Percentiles rank a stretch among this genome's conserved stretches.
phyloP scores from a whole-genome alignment of 2,329 filamentous ascomycete genomes.

The Trichoderma afroharzianum region DNA sequence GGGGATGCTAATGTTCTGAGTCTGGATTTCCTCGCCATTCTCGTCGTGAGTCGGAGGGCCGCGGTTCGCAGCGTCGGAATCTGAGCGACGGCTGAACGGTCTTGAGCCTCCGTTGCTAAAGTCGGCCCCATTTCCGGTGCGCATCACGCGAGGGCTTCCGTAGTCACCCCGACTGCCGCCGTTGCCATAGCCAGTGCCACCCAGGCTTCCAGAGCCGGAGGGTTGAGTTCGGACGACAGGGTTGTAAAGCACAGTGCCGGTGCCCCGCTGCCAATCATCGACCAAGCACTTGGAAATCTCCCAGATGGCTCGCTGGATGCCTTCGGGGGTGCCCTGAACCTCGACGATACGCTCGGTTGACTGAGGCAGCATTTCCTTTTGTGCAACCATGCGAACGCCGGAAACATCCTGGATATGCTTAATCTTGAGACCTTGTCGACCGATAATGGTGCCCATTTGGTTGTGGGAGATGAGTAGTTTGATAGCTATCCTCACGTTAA shows the following conservation, averaged over 20 bases:
- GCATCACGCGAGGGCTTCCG: slow-evolving; percentile 71
- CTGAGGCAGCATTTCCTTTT: slow-evolving; percentile 99
- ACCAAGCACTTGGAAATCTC: slow-evolving; percentile 98
- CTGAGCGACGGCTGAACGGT: slow-evolving; percentile 73
- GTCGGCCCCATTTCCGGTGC: slow-evolving; percentile 94
- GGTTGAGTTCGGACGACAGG: slow-evolving; percentile 84
- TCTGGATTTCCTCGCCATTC: slow-evolving; percentile 96
- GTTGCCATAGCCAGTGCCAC: slow-evolving; percentile 30
- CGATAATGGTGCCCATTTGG: slow-evolving; percentile 99
- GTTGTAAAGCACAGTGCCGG: slow-evolving; percentile 96
- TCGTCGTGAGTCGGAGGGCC: slow-evolving; percentile 87
- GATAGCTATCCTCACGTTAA: slow-evolving; percentile 60
- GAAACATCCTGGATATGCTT: slow-evolving; percentile 98
- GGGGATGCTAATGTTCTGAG: slow-evolving; percentile 98
- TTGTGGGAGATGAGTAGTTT: slow-evolving; percentile 99
- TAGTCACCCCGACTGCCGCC: slow-evolving; percentile 47
- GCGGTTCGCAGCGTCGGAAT: slow-evolving; percentile 74
- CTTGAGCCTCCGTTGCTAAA: slow-evolving; percentile 77
- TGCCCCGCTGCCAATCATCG: slow-evolving; percentile 96
- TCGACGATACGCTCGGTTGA: slow-evolving; percentile 98
- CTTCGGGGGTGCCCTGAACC: slow-evolving; percentile 89
- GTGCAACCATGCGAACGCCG: slow-evolving; percentile 96
- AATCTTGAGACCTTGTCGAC: slow-evolving; percentile 93
- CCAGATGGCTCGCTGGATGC: slow-evolving; percentile 95
- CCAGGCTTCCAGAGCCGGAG: slow-evolving; percentile 45